These are phyloP conservation scores for Asterella californica DNA, from an alignment of 225 moss, liverwort and hornwort species.

Conservation along the genomic window DNA sequence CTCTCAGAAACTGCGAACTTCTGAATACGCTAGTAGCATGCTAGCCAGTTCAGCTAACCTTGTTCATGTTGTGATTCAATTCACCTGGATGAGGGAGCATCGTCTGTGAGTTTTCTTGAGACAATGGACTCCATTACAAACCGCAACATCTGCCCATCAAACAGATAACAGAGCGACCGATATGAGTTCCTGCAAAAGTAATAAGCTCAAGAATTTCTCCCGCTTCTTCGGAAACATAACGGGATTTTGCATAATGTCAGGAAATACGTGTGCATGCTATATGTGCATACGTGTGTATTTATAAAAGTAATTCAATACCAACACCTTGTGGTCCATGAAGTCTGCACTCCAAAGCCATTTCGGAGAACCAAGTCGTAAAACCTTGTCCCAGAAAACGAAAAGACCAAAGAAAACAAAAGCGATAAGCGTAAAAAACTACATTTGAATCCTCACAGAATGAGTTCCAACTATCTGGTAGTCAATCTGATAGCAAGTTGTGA, in stretches of 20 bases:
- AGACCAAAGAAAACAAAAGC: no score
- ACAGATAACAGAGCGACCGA: not conserved
- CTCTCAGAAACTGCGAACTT: not conserved
- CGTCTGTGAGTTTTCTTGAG: conserved; percentile 56
- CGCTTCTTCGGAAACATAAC: not conserved
- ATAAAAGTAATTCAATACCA: not conserved
- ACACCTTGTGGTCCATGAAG: not conserved
- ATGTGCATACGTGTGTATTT: not conserved
- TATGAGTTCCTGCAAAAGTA: not conserved
- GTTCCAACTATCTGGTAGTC: not conserved
- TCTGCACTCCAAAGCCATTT: not conserved
- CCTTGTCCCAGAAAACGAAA: no score
- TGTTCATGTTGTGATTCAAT: conserved; percentile 9
- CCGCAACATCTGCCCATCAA: conserved; percentile 58
- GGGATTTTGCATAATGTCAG: no score
- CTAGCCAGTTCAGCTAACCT: conserved; percentile 12
- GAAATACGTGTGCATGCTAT: no score
- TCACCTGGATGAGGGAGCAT: conserved; percentile 76
- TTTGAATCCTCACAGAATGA: not conserved
- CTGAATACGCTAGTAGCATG: not conserved
- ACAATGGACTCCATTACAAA: conserved; percentile 52
- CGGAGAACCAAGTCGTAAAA: not conserved
- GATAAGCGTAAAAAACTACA: not conserved
- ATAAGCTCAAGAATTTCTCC: not conserved
- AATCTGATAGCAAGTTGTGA: not conserved